Evolutionary conservation across 495 filamentous ascomycete species (phyloP), one percentile per base, ranked within the genome.

Genomic region (Oleoguttula mirabilis): DNA sequence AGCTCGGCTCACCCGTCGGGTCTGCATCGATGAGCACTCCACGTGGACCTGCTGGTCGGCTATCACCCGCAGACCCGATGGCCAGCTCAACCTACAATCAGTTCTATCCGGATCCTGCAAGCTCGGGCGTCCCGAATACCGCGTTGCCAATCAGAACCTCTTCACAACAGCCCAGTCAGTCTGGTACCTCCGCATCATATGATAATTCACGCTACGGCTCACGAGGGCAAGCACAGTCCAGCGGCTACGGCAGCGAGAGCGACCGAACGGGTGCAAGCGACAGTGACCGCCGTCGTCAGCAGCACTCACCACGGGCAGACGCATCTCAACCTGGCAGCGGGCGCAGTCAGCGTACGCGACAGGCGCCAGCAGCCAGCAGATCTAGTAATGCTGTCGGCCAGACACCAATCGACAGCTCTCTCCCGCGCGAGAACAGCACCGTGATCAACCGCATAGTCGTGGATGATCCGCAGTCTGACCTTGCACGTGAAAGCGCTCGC

Each of bases 391-490:
- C 58, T 30, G 58, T 64, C 55, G 47, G 59, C 21, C 52, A 55
- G 34, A 39, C 56, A 21, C 61, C 58, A 7, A 32, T 54, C 12
- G 61, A 58, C 21, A 73, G 66, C 28, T 66, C 65, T 21, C 68
- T 71, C 3, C 74, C 72, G 12, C 67, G 75, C 41, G 76, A 82
- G 55, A 69, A 76, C 22, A 77, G 73, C 59, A 74, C 80, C 34
- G 75, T 92, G 16, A 76, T 93, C 47, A 83, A 84, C 54, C 74
- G 81, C 28, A 72, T 90, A 11, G 60, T 87, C 48, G 71, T 88
- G 39, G 82, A 80, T 36, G 84, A 92, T 51, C 83, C 84, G 15
- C 70, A 76, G 45, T 77, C 83, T 20, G 85, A 92, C 55, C 68
- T 85, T 36, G 79, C 76, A 32, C 71, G 87, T 36, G 87, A 88